These are phyloP conservation scores for Cyclocybe cylindracea DNA, from an alignment of 768 basidiomycete species.

Conservation along the genomic window DNA sequence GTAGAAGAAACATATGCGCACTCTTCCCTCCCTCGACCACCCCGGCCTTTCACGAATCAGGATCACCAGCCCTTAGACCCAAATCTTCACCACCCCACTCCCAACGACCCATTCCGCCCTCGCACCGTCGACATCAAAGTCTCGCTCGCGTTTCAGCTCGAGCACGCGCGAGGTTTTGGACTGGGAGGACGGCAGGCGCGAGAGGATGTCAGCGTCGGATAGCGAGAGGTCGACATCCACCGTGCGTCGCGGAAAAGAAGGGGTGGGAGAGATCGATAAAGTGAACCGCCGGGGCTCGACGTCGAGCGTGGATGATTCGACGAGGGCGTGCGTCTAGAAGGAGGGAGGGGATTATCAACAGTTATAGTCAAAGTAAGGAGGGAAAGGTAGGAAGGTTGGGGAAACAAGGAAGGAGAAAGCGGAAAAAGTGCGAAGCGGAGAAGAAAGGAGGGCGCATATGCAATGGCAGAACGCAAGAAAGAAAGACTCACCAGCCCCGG, in stretches of 20 bases:
- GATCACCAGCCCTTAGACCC: constrained; percentile 26
- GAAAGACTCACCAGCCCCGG: constrained; percentile 59
- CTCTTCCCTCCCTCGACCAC: no score
- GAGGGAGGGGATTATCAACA: no score
- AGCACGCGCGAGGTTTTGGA: constrained; percentile 32
- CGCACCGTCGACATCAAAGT: constrained; percentile 63
- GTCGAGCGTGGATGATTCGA: constrained; percentile 57
- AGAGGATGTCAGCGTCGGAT: constrained; percentile 54
- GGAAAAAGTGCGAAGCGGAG: no score
- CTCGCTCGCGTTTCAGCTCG: constrained; percentile 56
- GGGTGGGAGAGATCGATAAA: constrained; percentile 42
- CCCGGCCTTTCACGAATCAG: no score
- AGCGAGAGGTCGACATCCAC: constrained; percentile 62
- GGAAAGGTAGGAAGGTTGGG: no score
- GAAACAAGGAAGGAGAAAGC: no score
- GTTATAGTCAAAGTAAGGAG: no score
- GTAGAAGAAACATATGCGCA: no score
- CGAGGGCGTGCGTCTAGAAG: constrained; percentile 51
- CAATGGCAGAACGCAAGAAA: no score
- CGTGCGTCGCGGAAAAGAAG: constrained; percentile 27
- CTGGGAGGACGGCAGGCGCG: constrained; percentile 10
- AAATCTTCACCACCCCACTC: constrained; percentile 49
- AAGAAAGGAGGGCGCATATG: no score
- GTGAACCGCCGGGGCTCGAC: constrained; percentile 63
- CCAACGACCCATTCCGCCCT: constrained; percentile 69